Conservation (phyloP, 1,139 yeast species). For the Suhomyces atakaporum region DNA sequence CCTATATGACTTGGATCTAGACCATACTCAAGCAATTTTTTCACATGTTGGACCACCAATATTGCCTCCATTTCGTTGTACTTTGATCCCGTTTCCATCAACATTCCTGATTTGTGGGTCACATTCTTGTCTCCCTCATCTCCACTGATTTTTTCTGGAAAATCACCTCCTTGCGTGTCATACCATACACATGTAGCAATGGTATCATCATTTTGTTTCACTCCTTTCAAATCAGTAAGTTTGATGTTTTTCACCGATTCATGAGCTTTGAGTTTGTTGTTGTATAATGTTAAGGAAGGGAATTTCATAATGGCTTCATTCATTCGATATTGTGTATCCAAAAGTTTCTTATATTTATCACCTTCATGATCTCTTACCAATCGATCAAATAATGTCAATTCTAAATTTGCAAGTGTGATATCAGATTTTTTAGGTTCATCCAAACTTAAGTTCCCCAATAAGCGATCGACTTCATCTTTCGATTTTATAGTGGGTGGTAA, state of each 20-base stretch:
- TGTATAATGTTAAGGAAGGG: slow-evolving; percentile 70
- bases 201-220: slow-evolving; percentile 41
- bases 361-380: slow-evolving; percentile 56
- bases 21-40: slow-evolving; percentile 48
- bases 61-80: slow-evolving; percentile 73
- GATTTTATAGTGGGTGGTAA: slow-evolving; percentile 75
- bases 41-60: slow-evolving; percentile 60
- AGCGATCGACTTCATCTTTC: slow-evolving; percentile 28
- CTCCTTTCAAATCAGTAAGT: slow-evolving; percentile 58
- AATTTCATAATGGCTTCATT: slow-evolving; percentile 74
- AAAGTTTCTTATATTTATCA: slow-evolving; percentile 50
- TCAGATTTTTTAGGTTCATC: slow-evolving; percentile 15
- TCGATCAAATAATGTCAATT: slow-evolving; percentile 77
- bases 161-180: slow-evolving; percentile 93
- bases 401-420: slow-evolving; percentile 41
- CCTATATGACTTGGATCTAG: slow-evolving; percentile 63
- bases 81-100: slow-evolving; percentile 46
- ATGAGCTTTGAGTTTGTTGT: slow-evolving; percentile 63
- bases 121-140: slow-evolving; percentile 31
- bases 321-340: slow-evolving; percentile 88
- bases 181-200: slow-evolving; percentile 61
- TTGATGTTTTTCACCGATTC: slow-evolving; percentile 54
- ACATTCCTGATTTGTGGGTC: slow-evolving; percentile 13
- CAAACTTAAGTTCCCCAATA: slow-evolving; percentile 23
- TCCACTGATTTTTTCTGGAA: slow-evolving; percentile 56